phyloP scores from a whole-genome alignment of 192 early-diverging fungal species.

The Backusella macrospora region DNA sequence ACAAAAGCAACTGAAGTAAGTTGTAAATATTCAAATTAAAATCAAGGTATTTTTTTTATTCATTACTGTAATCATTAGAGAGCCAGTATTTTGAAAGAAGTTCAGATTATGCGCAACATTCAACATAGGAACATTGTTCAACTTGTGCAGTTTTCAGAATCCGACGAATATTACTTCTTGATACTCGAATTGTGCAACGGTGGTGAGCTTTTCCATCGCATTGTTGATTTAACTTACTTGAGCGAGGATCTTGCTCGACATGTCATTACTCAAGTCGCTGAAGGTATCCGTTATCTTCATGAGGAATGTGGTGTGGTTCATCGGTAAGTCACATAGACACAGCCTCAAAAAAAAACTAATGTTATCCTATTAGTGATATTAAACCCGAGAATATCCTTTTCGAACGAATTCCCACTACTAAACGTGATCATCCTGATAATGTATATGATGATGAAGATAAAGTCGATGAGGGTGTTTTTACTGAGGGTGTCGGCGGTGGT shows the following conservation, averaged over 20 bases:
- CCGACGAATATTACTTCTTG: constrained; percentile 73
- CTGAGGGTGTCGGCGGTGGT: constrained; percentile 74
- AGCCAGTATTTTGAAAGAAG: constrained; percentile 86
- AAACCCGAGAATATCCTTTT: constrained; percentile 93
- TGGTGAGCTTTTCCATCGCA: constrained; percentile 90
- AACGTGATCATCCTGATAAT: constrained; percentile 40
- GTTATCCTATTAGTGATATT: constrained; percentile 69
- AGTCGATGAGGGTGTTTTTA: constrained; percentile 75
- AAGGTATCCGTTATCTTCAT: constrained; percentile 84
- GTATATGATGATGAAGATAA: constrained; percentile 63
- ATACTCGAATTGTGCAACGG: constrained; percentile 84
- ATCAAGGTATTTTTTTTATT: not conserved
- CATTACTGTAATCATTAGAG: constrained; percentile 44
- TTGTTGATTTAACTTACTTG: constrained; percentile 81
- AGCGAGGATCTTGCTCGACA: constrained; percentile 78
- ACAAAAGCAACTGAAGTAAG: constrained; percentile 43
- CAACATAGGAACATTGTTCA: constrained; percentile 77
- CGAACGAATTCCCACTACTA: constrained; percentile 65
- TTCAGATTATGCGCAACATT: constrained; percentile 81
- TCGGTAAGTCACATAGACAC: constrained; percentile 42
- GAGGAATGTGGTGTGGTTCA: constrained; percentile 81
- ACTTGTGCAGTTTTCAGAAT: constrained; percentile 78
- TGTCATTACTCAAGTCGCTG: constrained; percentile 85
- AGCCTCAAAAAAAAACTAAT: no score
- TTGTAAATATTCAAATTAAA: not conserved